Base-by-base conservation (phyloP, 2,329 filamentous ascomycete species). In the Aspergillus niger region DNA sequence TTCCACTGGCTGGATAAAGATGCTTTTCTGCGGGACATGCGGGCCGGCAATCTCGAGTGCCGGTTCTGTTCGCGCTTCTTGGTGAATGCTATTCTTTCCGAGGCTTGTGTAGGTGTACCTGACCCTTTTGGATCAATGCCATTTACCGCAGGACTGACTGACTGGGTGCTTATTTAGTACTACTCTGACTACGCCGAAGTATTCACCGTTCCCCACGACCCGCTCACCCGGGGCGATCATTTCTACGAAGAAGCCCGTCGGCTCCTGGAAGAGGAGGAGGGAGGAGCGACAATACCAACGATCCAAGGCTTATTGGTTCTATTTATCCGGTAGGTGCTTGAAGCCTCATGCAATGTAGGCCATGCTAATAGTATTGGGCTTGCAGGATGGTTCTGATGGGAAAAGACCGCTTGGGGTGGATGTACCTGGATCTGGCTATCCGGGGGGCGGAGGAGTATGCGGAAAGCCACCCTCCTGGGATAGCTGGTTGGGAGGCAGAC, bases 31-130 rank as follows among this genome's bases (percentile, higher is more conserved):
- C 55, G 59, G 1, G 73, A 69, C 20, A 74, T 74, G 73, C 62
- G 65, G 55, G 49, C 60, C 5, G 68, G 69, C 7, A 55, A 71
- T 20, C 24, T 72, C 20, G 47, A 70, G 5, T 69, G 65, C 8
- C 62, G 50, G 8, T 75, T 70, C 53, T 76, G 74, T 62, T 72
- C 73, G 1, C 69, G 73, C 2, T 75, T 73, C 47, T 63, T 76
- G 44, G 74, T 76, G 26, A 76, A 76, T 60, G 65, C 68, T n/a
- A 72, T 76, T 24, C 63, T 76, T 1, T 64, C 70, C 11, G 69
- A 73, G 54, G 70, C 72, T 36, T 72, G 73, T 66, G 73, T 74
- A 66, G 59, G 72, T 69, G 32, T 11, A 15, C 41, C 56, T 24
- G 39, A 56, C 2, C 32, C 51, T 30, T 20, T 22, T 30, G 28